Evolutionary conservation across 768 basidiomycete species (phyloP), one percentile per base, ranked within the genome.

Genomic region (Boletus sp.): DNA sequence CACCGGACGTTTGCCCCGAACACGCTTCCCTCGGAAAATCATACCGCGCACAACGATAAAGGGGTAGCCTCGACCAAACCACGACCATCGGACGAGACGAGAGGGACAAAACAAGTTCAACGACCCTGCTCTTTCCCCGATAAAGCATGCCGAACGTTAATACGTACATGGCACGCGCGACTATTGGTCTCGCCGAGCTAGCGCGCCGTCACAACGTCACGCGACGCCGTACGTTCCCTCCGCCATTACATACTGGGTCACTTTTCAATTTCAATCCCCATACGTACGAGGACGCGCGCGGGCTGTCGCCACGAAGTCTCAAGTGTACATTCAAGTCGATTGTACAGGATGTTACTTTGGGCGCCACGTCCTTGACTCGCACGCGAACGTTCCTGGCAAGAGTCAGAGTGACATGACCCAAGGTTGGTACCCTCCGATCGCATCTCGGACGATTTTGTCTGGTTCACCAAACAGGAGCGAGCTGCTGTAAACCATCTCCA

Each of bases 371-470:
- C 42, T 46, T 15, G 32, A 29, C 5, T 27, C 19, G 29, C 34
- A 23, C 38, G 27, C 43, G 30, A 56, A 45, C 17, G 29, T 23
- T 19, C 13, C 27, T 21, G 30, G 33, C 19, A 23, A 39, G 43
- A 21, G 43, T 37, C 50, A 21, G 19, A 9, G 27, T 41, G 35
- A 42, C 55, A 45, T 56, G 9, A 21, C 38, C 15, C 27, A 3
- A 17, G 27, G 23, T 19, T 29, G 29, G 19, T 19, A 40, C 23
- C 11, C 50, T 38, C 38, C 50, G 48, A 50, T 50, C 41, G 30
- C 41, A 54, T 51, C 50, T 50, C 53, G 61, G 58, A 47, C 25
- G 44, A 47, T 51, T 41, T 41, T 48, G 45, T 17, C 57, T 53
- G 42, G 29, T 15, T 34, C 13, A 23, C n/a, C 38, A 54, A 41